Evolutionary conservation across 1,139 yeast species (phyloP).

Genomic region (Dujonia santamariae): DNA sequence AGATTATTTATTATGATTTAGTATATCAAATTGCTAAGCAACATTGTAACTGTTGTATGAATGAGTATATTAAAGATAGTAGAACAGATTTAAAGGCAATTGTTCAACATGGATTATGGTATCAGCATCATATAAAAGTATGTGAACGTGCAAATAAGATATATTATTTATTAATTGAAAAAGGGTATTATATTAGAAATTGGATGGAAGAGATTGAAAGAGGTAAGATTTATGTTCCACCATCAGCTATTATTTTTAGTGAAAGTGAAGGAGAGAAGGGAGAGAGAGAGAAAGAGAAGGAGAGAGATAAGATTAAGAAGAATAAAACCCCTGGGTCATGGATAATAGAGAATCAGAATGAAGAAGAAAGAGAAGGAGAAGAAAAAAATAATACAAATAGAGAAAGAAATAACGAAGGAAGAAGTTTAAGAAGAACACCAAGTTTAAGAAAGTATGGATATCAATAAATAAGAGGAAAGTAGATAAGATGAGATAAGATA

Average conservation of each 20-base stretch:
- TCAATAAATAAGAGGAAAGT: background rate
- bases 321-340: conserved; percentile 7
- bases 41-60: conserved; percentile 38
- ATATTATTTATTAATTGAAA: conserved; percentile 13
- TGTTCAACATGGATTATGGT: conserved; percentile 33
- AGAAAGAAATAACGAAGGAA: background rate
- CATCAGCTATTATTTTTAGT: background rate
- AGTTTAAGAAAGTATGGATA: conserved; percentile 3
- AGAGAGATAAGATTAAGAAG: conserved; percentile 1
- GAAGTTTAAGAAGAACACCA: conserved; percentile 4
- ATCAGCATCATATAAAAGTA: conserved; percentile 17
- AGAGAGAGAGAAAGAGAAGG: background rate
- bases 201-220: conserved; percentile 27
- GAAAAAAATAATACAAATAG: background rate
- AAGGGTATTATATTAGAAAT: conserved; percentile 11
- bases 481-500: background rate
- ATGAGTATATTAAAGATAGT: conserved; percentile 23
- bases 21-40: conserved; percentile 20
- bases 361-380: background rate
- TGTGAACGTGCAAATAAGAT: conserved; percentile 22
- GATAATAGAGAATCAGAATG: background rate
- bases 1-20: conserved; percentile 26
- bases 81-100: conserved; percentile 23
- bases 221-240: conserved; percentile 17
- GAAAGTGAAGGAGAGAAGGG: conserved; percentile 2